phyloP scores from a whole-genome alignment of 2,329 filamentous ascomycete genomes.

The Calcarisporium arbuscula region DNA sequence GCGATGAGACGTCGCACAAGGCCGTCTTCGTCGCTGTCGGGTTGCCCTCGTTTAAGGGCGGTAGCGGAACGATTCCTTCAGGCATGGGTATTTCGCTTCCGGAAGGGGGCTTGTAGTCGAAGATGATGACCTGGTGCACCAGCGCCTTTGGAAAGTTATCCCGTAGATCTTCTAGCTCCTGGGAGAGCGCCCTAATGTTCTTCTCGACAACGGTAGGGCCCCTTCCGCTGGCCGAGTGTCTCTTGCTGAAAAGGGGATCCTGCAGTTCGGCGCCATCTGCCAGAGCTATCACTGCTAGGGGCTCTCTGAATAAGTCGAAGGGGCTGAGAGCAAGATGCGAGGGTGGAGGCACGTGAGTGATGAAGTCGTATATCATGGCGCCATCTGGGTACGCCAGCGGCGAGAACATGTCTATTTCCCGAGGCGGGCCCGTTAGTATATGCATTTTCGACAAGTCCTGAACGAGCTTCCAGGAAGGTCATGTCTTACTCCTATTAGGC shows the following conservation, averaged over 20 bases:
- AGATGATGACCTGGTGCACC: conserved; percentile 72
- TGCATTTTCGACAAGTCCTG: conserved; percentile 12
- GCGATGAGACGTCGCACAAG: conserved; percentile 71
- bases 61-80: conserved; percentile 66
- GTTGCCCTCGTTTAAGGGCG: conserved; percentile 60
- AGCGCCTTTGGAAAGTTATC: conserved; percentile 71
- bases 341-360: conserved; percentile 70
- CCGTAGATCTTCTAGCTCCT: conserved; percentile 64
- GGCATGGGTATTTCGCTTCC: conserved; percentile 49
- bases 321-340: conserved; percentile 76
- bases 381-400: conserved; percentile 82
- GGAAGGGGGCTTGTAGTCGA: conserved; percentile 57
- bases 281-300: conserved; percentile 75
- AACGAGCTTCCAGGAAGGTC: conserved; percentile 4
- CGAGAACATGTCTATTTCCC: conserved; percentile 81
- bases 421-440: conserved; percentile 4
- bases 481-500: conserved; percentile 69
- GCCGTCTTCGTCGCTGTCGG: conserved; percentile 75
- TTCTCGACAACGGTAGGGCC: conserved; percentile 46
- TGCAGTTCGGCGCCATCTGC: conserved; percentile 71
- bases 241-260: conserved; percentile 45
- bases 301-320: conserved; percentile 85
- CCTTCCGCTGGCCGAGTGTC: conserved; percentile 44
- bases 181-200: conserved; percentile 53
- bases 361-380: conserved; percentile 81